phyloP scores from a whole-genome alignment of 148 eudicot species.

The Rheum nobile region DNA sequence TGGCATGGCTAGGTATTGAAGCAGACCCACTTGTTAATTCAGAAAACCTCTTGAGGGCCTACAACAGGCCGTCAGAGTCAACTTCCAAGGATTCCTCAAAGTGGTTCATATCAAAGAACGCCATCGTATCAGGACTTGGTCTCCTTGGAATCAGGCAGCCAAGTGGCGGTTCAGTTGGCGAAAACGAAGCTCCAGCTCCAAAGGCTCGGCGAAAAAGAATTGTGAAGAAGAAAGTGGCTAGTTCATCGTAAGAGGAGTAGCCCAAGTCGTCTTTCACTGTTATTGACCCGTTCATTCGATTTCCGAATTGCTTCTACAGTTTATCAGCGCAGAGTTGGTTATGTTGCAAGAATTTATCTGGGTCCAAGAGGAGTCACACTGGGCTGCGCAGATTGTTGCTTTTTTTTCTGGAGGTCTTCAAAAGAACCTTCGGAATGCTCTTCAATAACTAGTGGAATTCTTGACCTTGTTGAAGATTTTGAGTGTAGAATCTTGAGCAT shows the following conservation, averaged over 20 bases:
- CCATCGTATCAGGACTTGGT: conserved; percentile 72
- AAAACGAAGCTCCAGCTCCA: conserved; percentile 45
- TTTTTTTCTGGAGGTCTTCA: not conserved
- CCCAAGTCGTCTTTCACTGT: not conserved
- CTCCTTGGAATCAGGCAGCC: conserved; percentile 71
- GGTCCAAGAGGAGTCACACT: not conserved
- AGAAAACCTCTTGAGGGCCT: conserved; percentile 51
- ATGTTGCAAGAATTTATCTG: not conserved
- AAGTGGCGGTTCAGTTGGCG: conserved; percentile 26
- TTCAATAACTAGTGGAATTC: conserved; percentile 1
- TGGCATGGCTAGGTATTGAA: conserved; percentile 87
- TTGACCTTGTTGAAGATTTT: not conserved
- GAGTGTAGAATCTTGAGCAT: conserved; percentile 5
- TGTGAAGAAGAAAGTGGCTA: conserved; percentile 63
- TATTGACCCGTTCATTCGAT: not conserved
- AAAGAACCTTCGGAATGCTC: not conserved
- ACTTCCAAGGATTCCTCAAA: conserved; percentile 39
- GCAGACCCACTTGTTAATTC: conserved; percentile 76
- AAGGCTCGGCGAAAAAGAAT: conserved; percentile 73
- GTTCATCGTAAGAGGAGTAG: conserved; percentile 17
- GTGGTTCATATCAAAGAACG: conserved; percentile 78
- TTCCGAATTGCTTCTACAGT: not conserved
- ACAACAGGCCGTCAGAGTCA: conserved; percentile 52
- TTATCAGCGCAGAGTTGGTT: not conserved
- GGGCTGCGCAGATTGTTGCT: not conserved